Conservation (phyloP, 495 filamentous ascomycete genomes). For the Trichodelitschia bisporula region DNA sequence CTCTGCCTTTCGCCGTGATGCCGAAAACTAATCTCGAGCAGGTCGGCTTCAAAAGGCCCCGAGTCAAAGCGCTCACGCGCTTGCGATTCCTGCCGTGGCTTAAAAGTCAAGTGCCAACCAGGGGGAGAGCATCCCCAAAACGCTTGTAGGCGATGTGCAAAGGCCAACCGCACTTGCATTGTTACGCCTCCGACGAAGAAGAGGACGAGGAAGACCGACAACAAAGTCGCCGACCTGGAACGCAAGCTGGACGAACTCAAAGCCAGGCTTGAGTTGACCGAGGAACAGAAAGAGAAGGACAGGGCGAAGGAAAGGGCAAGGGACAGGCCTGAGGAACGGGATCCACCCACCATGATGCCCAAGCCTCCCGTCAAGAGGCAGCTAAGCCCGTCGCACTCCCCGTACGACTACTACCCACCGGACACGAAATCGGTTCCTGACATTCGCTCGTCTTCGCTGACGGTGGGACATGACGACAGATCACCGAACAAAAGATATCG, state of each 20-base stretch:
- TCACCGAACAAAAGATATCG: too few relatives aligned
- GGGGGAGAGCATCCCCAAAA: slow-evolving; percentile 34
- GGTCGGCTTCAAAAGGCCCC: slow-evolving; percentile 4
- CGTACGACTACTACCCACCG: neutral
- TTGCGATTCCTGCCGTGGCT: slow-evolving; percentile 70
- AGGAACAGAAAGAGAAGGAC: too few relatives aligned
- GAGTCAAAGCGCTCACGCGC: slow-evolving; percentile 65
- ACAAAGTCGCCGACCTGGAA: slow-evolving; percentile 75
- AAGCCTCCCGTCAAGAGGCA: neutral
- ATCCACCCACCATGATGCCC: neutral
- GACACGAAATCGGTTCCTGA: too few relatives aligned
- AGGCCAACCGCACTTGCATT: slow-evolving; percentile 54
- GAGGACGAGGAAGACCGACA: slow-evolving; percentile 83
- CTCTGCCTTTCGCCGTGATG: too few relatives aligned
- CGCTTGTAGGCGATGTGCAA: slow-evolving; percentile 67
- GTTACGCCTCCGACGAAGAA: slow-evolving; percentile 67
- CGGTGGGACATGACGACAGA: too few relatives aligned
- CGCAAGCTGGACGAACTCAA: slow-evolving; percentile 55
- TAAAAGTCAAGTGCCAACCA: slow-evolving; percentile 75
- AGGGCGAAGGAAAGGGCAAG: too few relatives aligned
- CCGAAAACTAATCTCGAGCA: too few relatives aligned
- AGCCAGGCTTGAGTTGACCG: neutral
- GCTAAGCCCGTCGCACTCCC: neutral
- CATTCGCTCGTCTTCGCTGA: too few relatives aligned
- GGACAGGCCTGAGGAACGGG: too few relatives aligned